Conservation (phyloP, 805 yeast genomes). For the Candida maris region DNA sequence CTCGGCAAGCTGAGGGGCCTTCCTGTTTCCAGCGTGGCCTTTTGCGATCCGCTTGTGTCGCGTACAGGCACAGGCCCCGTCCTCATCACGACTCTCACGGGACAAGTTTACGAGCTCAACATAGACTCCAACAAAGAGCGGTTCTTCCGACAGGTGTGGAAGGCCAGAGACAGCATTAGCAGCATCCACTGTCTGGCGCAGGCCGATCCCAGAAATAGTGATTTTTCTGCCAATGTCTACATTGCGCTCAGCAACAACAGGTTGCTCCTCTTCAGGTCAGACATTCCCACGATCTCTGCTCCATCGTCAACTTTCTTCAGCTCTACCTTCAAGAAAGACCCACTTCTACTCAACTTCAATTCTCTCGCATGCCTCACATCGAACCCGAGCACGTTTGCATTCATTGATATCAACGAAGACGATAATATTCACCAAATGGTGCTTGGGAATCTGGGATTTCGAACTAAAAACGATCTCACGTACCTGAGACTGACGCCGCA, state of each 20-base stretch:
- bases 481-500: conserved; percentile 9
- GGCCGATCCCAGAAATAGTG: conserved; percentile 5
- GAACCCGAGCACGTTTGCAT: conserved; percentile 16
- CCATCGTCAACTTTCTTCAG: conserved; percentile 8
- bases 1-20: conserved; percentile 46
- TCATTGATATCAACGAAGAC: conserved; percentile 20
- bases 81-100: conserved; percentile 47
- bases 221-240: conserved; percentile 6
- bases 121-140: conserved; percentile 44
- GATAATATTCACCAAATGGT: conserved; percentile 15
- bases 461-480: conserved; percentile 20
- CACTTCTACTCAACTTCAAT: conserved; percentile 18
- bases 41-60: conserved; percentile 27
- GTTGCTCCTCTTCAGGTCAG: conserved; percentile 13
- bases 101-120: conserved; percentile 44
- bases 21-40: conserved; percentile 40
- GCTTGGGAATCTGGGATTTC: conserved; percentile 18
- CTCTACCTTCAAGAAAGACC: conserved; percentile 21
- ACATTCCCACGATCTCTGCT: conserved; percentile 8
- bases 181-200: conserved; percentile 8
- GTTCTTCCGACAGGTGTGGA: conserved; percentile 40
- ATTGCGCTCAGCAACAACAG: conserved; percentile 13
- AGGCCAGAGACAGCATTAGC: conserved; percentile 18
- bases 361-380: conserved; percentile 10
- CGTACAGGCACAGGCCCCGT: conserved; percentile 40